Conservation (phyloP, 1,284 basidiomycete species). For the Phellopilus nigrolimitatus region DNA sequence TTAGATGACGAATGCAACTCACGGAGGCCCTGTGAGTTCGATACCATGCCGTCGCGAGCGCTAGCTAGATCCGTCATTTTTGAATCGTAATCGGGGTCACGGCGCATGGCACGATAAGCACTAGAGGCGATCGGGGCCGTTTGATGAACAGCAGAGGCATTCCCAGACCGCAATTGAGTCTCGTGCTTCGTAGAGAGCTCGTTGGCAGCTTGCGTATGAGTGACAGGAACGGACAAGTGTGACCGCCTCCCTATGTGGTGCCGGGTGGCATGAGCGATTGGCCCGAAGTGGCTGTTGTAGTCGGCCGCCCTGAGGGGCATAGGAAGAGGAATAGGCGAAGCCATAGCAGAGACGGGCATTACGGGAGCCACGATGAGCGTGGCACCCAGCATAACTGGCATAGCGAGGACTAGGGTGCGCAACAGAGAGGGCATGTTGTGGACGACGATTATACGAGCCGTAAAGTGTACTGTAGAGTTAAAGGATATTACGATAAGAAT, state of each 20-base stretch:
- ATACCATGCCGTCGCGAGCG: neutral
- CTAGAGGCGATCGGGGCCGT: neutral
- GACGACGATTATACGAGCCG: neutral
- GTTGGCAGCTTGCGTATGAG: neutral
- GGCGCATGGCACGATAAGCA: slow-evolving; percentile 1
- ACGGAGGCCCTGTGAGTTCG: slow-evolving; percentile 28
- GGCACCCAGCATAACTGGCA: slow-evolving; percentile 11
- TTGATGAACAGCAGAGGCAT: neutral
- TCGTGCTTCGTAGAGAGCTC: neutral
- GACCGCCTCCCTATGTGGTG: slow-evolving; percentile 7
- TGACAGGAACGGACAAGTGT: neutral
- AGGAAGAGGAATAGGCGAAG: slow-evolving; percentile 11
- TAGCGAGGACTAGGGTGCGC: slow-evolving; percentile 1
- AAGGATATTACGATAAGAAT: slow-evolving; percentile 3
- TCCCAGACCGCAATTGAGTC: neutral
- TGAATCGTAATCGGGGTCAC: neutral
- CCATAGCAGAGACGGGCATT: slow-evolving; percentile 10
- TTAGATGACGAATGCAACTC: slow-evolving; percentile 12
- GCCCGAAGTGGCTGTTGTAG: slow-evolving; percentile 10
- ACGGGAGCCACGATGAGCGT: slow-evolving; percentile 5
- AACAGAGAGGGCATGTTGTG: slow-evolving; percentile 9
- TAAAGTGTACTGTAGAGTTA: neutral
- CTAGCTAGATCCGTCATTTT: slow-evolving; percentile 2
- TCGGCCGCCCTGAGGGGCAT: slow-evolving; percentile 18
- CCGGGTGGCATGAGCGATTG: slow-evolving; percentile 15